A percentile compares a stretch with the other conserved stretches of the same genome.
These are phyloP conservation scores for Filosporella fistucella DNA, from an alignment of 495 filamentous ascomycete species.

Conservation along the genomic window DNA sequence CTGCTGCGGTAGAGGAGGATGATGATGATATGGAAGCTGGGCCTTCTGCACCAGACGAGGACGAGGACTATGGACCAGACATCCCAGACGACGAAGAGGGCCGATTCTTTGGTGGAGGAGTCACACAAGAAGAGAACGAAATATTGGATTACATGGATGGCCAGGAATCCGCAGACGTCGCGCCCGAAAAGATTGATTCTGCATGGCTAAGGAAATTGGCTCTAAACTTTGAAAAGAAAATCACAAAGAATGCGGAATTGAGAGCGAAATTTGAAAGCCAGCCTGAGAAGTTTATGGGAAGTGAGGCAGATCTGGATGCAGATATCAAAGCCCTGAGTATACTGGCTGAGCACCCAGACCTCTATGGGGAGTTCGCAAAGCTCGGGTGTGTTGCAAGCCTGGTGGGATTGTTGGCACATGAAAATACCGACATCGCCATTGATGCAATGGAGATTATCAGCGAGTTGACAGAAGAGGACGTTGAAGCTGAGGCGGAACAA, in stretches of 20 bases:
- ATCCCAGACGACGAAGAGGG: constrained; percentile 82
- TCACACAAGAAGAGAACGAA: constrained; percentile 72
- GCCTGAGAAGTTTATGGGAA: constrained; percentile 70
- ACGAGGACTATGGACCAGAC: constrained; percentile 53
- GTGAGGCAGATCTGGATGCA: constrained; percentile 86
- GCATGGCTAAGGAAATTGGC: constrained; percentile 81
- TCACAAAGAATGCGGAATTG: constrained; percentile 88
- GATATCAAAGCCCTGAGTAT: constrained; percentile 87
- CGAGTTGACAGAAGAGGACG: constrained; percentile 93
- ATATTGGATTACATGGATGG: constrained; percentile 88
- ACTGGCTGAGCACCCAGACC: constrained; percentile 77
- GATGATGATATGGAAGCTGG: constrained; percentile 62
- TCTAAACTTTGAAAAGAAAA: constrained; percentile 84
- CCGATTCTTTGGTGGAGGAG: constrained; percentile 91
- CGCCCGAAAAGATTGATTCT: constrained; percentile 72
- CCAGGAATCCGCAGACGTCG: constrained; percentile 52
- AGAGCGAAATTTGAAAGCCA: constrained; percentile 82
- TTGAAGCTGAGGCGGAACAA: constrained; percentile 75
- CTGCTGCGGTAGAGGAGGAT: constrained; percentile 56
- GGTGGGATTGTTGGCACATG: constrained; percentile 80
- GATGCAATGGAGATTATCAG: constrained; percentile 84
- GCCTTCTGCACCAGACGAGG: constrained; percentile 56
- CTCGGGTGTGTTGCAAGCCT: constrained; percentile 73
- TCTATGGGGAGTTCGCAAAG: constrained; percentile 80
- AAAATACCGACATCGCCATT: constrained; percentile 97